These are phyloP conservation scores for Crithidia acanthocephali DNA, from an alignment of 208 protist species.

Conservation along the genomic window DNA sequence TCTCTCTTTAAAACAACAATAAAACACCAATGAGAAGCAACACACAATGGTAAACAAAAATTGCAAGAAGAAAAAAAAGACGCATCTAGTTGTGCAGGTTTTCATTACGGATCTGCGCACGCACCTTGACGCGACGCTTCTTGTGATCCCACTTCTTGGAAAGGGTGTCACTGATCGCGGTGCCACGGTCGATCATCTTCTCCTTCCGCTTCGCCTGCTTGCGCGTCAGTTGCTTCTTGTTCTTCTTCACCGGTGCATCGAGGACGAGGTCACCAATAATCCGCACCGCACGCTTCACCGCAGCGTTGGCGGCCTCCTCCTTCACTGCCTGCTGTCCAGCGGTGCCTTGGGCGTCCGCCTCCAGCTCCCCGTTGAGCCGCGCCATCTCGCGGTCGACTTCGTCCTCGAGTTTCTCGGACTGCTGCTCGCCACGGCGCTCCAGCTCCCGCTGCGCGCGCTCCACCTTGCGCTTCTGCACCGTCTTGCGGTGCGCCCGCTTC, in stretches of 20 bases:
- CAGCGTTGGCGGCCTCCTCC: conserved; percentile 12
- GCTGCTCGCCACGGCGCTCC: conserved; percentile 39
- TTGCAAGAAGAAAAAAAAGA: background rate
- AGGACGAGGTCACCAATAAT: conserved; percentile 73
- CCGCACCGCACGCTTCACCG: conserved; percentile 47
- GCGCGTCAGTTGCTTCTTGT: conserved; percentile 75
- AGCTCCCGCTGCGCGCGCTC: conserved; percentile 67
- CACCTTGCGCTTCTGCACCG: conserved; percentile 87
- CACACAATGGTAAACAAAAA: background rate
- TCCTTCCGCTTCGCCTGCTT: conserved; percentile 77
- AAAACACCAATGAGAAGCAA: background rate
- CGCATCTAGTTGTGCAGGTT: conserved; percentile 61
- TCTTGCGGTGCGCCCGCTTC: conserved; percentile 83
- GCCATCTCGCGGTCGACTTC: conserved; percentile 73
- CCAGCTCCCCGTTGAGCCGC: conserved; percentile 43
- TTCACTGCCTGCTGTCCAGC: background rate
- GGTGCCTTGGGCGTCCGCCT: conserved; percentile 7
- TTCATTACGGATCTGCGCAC: conserved; percentile 84
- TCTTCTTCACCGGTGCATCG: conserved; percentile 54
- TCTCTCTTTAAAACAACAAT: too few relatives aligned
- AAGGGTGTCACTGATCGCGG: conserved; percentile 55
- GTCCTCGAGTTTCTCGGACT: conserved; percentile 49
- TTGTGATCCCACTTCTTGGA: conserved; percentile 77
- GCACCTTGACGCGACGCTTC: conserved; percentile 84
- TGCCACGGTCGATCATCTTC: conserved; percentile 59